Evolutionary conservation across 345 rosid genomes (phyloP), one percentile per base, ranked within the genome.

Genomic region (Lumnitzera littorea): DNA sequence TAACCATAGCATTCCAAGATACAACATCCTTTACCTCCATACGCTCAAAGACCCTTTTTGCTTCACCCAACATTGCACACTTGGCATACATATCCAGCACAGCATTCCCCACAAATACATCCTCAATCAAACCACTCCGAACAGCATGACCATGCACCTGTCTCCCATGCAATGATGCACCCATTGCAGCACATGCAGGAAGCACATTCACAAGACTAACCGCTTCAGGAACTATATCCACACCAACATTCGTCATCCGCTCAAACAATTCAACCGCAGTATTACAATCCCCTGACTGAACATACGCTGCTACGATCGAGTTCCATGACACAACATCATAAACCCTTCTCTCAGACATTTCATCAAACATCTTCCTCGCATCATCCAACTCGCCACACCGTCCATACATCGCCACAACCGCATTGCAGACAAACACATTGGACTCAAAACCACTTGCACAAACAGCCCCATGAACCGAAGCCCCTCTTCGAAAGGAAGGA

Each of bases 61-160:
- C 96, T 53, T 78, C 85, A 14, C 74, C 75, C 80, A 91, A 79
- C 88, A 71, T 76, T 57, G 76, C 80, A 53, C 86, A 86, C 63
- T 88, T 91, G 12, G 97, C 91, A 78, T 91, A 88, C 94, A 88
- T 78, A 73, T 84, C 96, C 74, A 88, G 80, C 72, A 88, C 60
- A 1, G 94, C 83, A 55, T 88, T 91, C 51, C 82, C 85, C 56
- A 88, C 89, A 62, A 75, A 88, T 56, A 86, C 76, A 70, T 86
- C 83, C 58, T 79, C 80, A 62, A 74, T 73, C 11, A 72, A 67
- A 46, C 83, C 83, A 56, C 71, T 76, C 68, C 80, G 76, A 56
- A 81, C 23, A 0, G 94, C 89, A 65, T 69, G 77, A 67, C 72
- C 76, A 46, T 91, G 96, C 47, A 85, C 66, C 65, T 85, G 69